Evolutionary conservation across 805 yeast species (phyloP).

Genomic region (Candida peoriensis): DNA sequence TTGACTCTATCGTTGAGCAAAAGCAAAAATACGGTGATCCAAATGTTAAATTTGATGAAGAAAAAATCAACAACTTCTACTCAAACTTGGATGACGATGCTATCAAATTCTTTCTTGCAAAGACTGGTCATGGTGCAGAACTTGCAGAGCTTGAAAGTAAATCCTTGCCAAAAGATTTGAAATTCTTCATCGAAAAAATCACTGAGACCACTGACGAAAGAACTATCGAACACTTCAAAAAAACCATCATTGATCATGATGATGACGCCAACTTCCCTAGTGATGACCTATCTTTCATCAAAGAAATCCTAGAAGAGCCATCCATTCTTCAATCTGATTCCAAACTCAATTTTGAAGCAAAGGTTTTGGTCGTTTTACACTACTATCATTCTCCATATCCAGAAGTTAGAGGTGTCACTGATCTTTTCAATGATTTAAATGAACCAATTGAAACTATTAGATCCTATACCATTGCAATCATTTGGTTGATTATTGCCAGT

Average conservation of each 20-base stretch:
- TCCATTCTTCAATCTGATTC: conserved; percentile 20
- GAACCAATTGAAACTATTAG: conserved; percentile 46
- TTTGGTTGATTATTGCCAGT: conserved; percentile 49
- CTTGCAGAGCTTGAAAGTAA: background rate
- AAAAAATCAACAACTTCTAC: conserved; percentile 1
- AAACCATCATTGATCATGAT: conserved; percentile 35
- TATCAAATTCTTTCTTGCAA: background rate
- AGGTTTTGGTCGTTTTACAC: conserved; percentile 31
- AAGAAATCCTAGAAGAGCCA: conserved; percentile 24
- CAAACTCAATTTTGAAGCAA: conserved; percentile 18
- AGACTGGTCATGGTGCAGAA: conserved; percentile 7
- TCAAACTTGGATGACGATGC: background rate
- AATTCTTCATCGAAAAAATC: conserved; percentile 4
- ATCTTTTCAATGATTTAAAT: conserved; percentile 42
- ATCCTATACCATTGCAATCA: conserved; percentile 31
- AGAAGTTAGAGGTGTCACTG: conserved; percentile 61
- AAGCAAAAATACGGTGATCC: no score
- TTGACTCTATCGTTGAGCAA: no score
- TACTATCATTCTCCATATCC: conserved; percentile 53
- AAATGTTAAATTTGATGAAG: conserved; percentile 2
- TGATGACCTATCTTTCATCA: conserved; percentile 31
- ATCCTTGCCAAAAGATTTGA: conserved; percentile 1
- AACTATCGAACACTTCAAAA: conserved; percentile 23
- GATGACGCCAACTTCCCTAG: conserved; percentile 45
- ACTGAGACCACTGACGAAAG: conserved; percentile 21